Conservation (phyloP, 129 eudicot genomes). For the Apium graveolens region DNA sequence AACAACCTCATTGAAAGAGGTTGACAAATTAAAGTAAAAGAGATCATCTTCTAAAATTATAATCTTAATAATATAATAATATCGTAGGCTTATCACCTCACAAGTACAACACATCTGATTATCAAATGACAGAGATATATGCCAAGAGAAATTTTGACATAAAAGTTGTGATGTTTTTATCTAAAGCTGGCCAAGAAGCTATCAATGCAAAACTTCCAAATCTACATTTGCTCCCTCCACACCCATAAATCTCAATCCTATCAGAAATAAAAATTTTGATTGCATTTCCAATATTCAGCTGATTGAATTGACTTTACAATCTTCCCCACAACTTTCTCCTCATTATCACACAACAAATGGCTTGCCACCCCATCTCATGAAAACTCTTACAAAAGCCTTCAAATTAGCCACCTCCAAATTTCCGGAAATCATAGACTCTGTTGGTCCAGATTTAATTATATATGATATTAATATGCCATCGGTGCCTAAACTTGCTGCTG, state of each 20-base stretch:
- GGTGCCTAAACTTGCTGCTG: not conserved
- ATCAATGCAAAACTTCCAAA: not conserved
- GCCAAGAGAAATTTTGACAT: not conserved
- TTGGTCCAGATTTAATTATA: not conserved
- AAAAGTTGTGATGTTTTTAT: not conserved
- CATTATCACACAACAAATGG: conserved; percentile 8
- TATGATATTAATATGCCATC: not conserved
- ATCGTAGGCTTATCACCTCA: too few relatives aligned
- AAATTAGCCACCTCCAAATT: not conserved
- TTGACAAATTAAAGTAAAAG: too few relatives aligned
- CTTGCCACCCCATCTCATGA: conserved; percentile 4
- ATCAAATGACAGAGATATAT: not conserved
- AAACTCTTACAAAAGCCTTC: not conserved
- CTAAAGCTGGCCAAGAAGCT: conserved; percentile 5
- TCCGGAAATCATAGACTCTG: not conserved
- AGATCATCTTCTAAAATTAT: too few relatives aligned
- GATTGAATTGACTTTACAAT: not conserved
- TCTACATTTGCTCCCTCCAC: conserved; percentile 1
- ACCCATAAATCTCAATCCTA: not conserved
- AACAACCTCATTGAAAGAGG: too few relatives aligned
- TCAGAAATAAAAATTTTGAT: not conserved
- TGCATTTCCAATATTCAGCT: not conserved
- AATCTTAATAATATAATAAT: too few relatives aligned
- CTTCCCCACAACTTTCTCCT: not conserved
- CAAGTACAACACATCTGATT: too few relatives aligned